Base-by-base conservation (phyloP, 1,284 basidiomycete species). In the Serendipita sp. region DNA sequence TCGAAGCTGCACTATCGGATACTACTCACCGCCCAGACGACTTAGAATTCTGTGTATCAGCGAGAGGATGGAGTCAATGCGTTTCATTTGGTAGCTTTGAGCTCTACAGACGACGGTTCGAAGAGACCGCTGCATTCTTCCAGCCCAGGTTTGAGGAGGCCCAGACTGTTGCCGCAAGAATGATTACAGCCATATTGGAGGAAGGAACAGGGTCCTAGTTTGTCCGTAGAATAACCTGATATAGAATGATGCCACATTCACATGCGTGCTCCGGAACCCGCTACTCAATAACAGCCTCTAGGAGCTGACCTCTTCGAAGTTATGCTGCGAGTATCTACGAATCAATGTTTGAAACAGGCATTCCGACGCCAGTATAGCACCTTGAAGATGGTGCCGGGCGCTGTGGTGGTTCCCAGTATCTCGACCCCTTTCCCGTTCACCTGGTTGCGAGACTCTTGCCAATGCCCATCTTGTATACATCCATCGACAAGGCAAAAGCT, bases 1-100 rank as follows among this genome's bases (percentile, higher is more conserved):
- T 96, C 61, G 75, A 85, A 65, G 89, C 92, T 0, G 91, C 89
- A 0, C 72, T 93, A 29, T 75, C 83, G 64, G 88, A 95, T 68
- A 81, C 82, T n/a, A 83, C 85, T 69, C 92, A 96, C 71, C 79
- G 94, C 3, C 80, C 86, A 0, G 83, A 99, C 69, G 96, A 99
- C 72, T 79, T 93, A 60, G 95, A 98, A 74, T 99, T 98, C 70
- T 87, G 94, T 45, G 78, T 97, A 30, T 95, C 93, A 0, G 92
- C 94, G 0, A 78, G 94, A n/a, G 94, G 93, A 1, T 99, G 96
- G 95, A 90, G 88, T 69, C 91, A 96, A 74, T 93, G 90, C 70
- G 91, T 99, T 50, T 85, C 83, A 60, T 95, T 96, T 74, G 92
- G 93, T 42, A 87, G 82, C 74, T 97, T 97, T 74, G 90, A 94